Conservation (phyloP, 768 basidiomycete species). For the Lactarius hatsudake region DNA sequence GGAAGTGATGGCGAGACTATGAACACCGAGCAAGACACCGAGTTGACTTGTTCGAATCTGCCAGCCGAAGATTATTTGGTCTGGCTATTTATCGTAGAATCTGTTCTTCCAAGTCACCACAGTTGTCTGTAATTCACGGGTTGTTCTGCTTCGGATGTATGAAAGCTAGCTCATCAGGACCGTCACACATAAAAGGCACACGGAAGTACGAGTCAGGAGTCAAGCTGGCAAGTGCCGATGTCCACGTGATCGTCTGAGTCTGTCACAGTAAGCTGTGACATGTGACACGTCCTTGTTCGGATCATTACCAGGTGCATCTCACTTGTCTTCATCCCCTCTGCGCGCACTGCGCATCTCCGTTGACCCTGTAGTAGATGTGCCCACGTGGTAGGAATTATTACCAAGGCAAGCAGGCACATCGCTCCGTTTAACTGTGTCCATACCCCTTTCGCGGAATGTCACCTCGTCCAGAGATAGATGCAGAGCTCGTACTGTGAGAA, state of each 20-base stretch:
- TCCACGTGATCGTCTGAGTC: too few species aligned
- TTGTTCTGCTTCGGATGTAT: neutral
- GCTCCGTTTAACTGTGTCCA: neutral
- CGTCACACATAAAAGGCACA: too few species aligned
- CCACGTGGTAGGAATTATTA: conserved; percentile 85
- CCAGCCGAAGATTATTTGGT: neutral
- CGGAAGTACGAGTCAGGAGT: too few species aligned
- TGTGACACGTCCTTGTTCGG: too few species aligned
- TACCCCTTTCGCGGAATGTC: conserved; percentile 48
- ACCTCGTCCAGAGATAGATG: conserved; percentile 79
- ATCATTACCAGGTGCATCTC: conserved; percentile 8
- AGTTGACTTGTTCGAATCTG: neutral
- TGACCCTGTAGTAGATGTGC: conserved; percentile 56
- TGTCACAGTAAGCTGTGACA: too few species aligned
- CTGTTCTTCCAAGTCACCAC: neutral
- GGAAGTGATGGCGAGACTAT: neutral
- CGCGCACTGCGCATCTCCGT: conserved; percentile 16
- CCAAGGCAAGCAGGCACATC: conserved; percentile 47
- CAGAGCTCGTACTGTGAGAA: conserved; percentile 70
- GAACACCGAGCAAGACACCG: too few species aligned
- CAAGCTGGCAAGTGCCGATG: too few species aligned
- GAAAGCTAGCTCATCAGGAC: neutral
- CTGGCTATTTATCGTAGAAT: neutral
- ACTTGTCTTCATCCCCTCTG: too few species aligned
- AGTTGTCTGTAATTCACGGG: neutral